These are phyloP conservation scores for Trichosporon coremiiforme DNA, from an alignment of 1,284 basidiomycete species.

Conservation along the genomic window DNA sequence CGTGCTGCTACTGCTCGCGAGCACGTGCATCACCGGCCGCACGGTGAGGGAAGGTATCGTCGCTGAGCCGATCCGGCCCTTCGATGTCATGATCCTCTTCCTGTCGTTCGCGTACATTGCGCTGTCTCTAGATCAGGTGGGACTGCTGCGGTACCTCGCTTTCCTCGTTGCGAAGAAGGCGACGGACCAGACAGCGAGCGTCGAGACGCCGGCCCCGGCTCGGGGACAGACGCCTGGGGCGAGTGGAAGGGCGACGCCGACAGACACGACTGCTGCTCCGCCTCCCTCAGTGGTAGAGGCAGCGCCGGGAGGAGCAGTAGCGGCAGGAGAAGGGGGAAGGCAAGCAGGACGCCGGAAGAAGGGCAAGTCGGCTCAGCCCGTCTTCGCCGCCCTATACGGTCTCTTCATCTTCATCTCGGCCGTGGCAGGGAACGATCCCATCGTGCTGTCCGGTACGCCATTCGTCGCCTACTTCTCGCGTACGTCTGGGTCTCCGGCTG, in stretches of 20 bases:
- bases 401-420: slow-evolving; percentile 78
- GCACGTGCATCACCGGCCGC: slow-evolving; percentile 67
- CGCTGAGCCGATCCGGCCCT: slow-evolving; percentile 73
- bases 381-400: slow-evolving; percentile 77
- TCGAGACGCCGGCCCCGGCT: background rate
- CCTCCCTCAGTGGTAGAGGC: background rate
- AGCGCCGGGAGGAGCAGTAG: background rate
- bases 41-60: slow-evolving; percentile 69
- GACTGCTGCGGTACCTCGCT: slow-evolving; percentile 80
- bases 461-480: slow-evolving; percentile 83
- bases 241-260: background rate
- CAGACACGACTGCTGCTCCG: too few relatives aligned
- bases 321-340: too few relatives aligned
- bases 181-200: slow-evolving; percentile 51
- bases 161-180: slow-evolving; percentile 82
- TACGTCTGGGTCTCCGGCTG: slow-evolving; percentile 64
- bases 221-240: background rate
- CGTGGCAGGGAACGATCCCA: slow-evolving; percentile 85
- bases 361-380: slow-evolving; percentile 60
- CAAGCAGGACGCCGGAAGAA: background rate
- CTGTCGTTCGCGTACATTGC: slow-evolving; percentile 90
- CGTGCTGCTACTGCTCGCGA: slow-evolving; percentile 75
- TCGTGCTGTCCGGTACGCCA: slow-evolving; percentile 76
- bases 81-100: slow-evolving; percentile 91
- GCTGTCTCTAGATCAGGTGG: slow-evolving; percentile 83